A percentile compares a stretch with the other conserved stretches of the same genome.
Evolutionary conservation across 768 basidiomycete genomes (phyloP).

Genomic region (Amanita pseudoporphyria): DNA sequence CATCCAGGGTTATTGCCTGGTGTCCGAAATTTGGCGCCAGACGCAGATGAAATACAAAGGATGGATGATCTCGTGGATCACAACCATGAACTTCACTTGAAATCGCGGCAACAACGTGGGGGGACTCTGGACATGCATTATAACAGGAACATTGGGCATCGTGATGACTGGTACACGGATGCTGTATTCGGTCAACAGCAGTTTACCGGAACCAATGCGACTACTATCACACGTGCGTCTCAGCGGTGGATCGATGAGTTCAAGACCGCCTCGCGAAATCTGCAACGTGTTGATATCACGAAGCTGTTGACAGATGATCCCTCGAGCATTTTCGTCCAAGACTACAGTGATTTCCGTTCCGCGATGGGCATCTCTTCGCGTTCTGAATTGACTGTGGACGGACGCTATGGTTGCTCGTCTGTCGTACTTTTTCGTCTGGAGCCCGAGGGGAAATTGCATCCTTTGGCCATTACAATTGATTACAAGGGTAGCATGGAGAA

Average conservation of each 20-base stretch:
- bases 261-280: not conserved
- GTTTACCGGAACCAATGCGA: constrained; percentile 21
- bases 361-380: constrained; percentile 6
- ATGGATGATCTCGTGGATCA: not conserved
- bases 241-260: constrained; percentile 13
- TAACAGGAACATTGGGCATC: constrained; percentile 18
- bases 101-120: not conserved
- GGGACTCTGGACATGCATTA: constrained; percentile 14
- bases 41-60: not conserved
- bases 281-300: not conserved
- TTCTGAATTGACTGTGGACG: constrained; percentile 11
- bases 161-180: constrained; percentile 22
- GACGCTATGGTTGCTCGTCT: constrained; percentile 18
- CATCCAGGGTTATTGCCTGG: not conserved
- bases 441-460: constrained; percentile 18
- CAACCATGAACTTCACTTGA: not conserved
- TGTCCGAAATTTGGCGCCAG: not conserved
- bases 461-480: constrained; percentile 21
- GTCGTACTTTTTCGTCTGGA: constrained; percentile 20
- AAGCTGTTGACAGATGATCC: not conserved
- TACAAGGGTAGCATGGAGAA: constrained; percentile 18
- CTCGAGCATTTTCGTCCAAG: not conserved
- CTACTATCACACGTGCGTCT: constrained; percentile 16
- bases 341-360: not conserved
- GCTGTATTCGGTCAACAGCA: constrained; percentile 21